Base-by-base conservation (phyloP, 768 basidiomycete genomes). In the Auricularia cornea region DNA sequence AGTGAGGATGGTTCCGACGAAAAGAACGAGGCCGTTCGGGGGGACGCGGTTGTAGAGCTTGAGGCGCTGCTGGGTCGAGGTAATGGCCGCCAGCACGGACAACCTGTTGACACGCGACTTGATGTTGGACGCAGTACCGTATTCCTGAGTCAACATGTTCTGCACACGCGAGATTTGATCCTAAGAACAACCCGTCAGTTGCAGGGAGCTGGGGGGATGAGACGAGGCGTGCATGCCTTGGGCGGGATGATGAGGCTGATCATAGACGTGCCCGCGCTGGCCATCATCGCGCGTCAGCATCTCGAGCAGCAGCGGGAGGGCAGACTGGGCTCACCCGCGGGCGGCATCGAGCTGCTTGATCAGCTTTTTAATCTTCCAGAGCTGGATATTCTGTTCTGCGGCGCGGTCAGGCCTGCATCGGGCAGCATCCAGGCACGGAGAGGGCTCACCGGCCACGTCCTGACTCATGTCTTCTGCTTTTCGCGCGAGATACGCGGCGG, bases 101-200 rank as follows among this genome's bases (percentile, higher is more conserved):
- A 97, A 86, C 70, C 97, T 87, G 80, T 96, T 98, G 74, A 95
- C 94, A 64, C 97, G 92, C 66, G 94, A 97, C 76, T 99, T 99
- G 82, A 99, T 98, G 80, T 99, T 98, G 66, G 95, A 97, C n/a
- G 97, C 97, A 6, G 95, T 98, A 61, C 94, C 94, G 70, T 94
- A 96, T 76, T 97, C 97, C 74, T 96, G 94, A 61, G 96, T 98
- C 73, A 99, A 85, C 96, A 99, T 97, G 64, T 87, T 89, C 57
- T 88, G 89, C 67, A 90, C 88, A 65, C 94, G 88, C 40, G 95
- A 95, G 74, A 99, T 92, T 84, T 98, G 96, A 77, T 90, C 88
- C 88, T 91, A 60, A 0, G 8, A 8, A 14, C 35, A 56, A 29
- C 26, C 31, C 16, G 54, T 48, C 31, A 51, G 41, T 29, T 6